Percentiles rank a stretch among this genome's conserved stretches.
These are phyloP conservation scores for Fusarium duplospermum DNA, from an alignment of 2,329 filamentous ascomycete species.

Conservation along the genomic window DNA sequence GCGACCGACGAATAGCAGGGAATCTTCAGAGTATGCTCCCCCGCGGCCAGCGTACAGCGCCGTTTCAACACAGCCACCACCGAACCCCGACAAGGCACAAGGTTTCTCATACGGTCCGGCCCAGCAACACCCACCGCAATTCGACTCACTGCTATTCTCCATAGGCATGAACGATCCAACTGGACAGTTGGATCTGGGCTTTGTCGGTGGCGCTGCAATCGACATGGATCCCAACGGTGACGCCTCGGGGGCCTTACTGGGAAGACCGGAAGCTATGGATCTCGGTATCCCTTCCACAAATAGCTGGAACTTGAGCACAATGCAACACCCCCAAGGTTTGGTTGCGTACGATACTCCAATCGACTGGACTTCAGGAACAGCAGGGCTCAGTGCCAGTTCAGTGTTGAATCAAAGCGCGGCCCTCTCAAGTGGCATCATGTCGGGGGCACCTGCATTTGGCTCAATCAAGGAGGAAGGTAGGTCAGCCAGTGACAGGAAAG, in stretches of 20 bases:
- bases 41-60: slow-evolving; percentile 46
- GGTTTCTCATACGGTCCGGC: slow-evolving; percentile 16
- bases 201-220: slow-evolving; percentile 43
- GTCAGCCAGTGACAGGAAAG: not conserved
- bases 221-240: slow-evolving; percentile 42
- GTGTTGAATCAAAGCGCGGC: slow-evolving; percentile 43
- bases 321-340: slow-evolving; percentile 31
- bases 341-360: slow-evolving; percentile 41
- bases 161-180: slow-evolving; percentile 41
- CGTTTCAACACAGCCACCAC: slow-evolving; percentile 29
- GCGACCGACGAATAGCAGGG: slow-evolving; percentile 42
- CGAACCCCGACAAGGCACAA: slow-evolving; percentile 32
- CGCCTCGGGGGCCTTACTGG: slow-evolving; percentile 11
- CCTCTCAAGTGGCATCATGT: slow-evolving; percentile 43
- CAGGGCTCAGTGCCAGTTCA: slow-evolving; percentile 46
- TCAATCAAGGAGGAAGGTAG: slow-evolving; percentile 21
- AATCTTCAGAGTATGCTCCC: slow-evolving; percentile 47
- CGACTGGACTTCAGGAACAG: slow-evolving; percentile 44
- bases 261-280: slow-evolving; percentile 38
- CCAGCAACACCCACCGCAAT: slow-evolving; percentile 35
- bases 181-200: slow-evolving; percentile 44
- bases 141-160: slow-evolving; percentile 44
- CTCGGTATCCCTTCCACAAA: slow-evolving; percentile 43
- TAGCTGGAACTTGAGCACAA: slow-evolving; percentile 43
- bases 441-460: slow-evolving; percentile 24